Conservation (phyloP, 2,329 filamentous ascomycete species). For the Penicillium oxalicum region DNA sequence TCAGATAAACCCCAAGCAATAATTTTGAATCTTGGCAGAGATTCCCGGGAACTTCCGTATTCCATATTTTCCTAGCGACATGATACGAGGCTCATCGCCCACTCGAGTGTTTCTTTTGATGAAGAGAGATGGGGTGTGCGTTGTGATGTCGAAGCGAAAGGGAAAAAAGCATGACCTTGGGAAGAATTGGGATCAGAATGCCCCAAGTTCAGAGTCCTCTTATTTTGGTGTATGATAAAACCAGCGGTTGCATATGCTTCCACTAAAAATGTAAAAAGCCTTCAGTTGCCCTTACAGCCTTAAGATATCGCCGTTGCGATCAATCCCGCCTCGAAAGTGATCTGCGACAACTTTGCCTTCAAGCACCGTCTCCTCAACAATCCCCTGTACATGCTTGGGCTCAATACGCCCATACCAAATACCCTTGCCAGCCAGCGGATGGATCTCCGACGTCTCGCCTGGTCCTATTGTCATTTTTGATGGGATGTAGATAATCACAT, state of each 20-base stretch:
- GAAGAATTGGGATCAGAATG: too few relatives aligned
- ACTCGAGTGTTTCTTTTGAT: too few relatives aligned
- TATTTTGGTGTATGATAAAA: too few relatives aligned
- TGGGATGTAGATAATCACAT: slow-evolving; percentile 75
- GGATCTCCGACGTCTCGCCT: slow-evolving; percentile 10
- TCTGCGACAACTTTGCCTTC: slow-evolving; percentile 78
- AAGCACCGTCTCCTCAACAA: slow-evolving; percentile 79
- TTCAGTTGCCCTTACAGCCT: slow-evolving; percentile 42
- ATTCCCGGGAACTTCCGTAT: too few relatives aligned
- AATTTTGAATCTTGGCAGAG: too few relatives aligned
- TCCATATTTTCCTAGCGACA: too few relatives aligned
- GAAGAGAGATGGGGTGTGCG: too few relatives aligned
- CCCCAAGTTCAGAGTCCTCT: too few relatives aligned
- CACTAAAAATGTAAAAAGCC: not conserved
- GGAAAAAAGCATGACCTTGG: too few relatives aligned
- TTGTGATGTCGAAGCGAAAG: too few relatives aligned
- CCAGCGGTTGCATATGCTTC: not conserved
- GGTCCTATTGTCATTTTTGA: slow-evolving; percentile 25
- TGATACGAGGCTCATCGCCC: too few relatives aligned
- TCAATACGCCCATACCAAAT: slow-evolving; percentile 83
- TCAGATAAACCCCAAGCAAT: too few relatives aligned
- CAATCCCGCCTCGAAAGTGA: slow-evolving; percentile 82
- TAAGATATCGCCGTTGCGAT: slow-evolving; percentile 64
- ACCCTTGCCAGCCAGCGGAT: slow-evolving; percentile 38
- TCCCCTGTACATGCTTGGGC: slow-evolving; percentile 83